phyloP scores from a whole-genome alignment of 306 rosid genomes.

The Malus fusca region DNA sequence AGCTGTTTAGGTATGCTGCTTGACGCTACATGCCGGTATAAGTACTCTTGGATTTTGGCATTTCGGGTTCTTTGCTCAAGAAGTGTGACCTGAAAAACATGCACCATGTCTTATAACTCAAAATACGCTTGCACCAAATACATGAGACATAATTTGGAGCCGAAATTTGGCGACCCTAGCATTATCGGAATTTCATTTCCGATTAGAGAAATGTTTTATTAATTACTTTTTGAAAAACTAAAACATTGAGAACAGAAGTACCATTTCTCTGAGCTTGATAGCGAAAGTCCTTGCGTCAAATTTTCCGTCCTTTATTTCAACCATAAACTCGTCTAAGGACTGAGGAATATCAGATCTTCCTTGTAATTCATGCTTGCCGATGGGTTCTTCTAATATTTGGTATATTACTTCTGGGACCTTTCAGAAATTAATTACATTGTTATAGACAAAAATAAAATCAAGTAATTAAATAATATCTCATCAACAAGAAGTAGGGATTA shows the following conservation, averaged over 20 bases:
- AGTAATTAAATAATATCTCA: neutral
- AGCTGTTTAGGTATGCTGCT: slow-evolving; percentile 99
- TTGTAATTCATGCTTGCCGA: slow-evolving; percentile 50
- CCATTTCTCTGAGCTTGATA: slow-evolving; percentile 86
- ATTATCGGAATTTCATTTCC: neutral
- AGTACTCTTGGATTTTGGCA: slow-evolving; percentile 93
- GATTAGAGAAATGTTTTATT: neutral
- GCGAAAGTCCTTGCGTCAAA: slow-evolving; percentile 76
- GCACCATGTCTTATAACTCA: neutral
- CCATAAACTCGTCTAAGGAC: slow-evolving; percentile 77
- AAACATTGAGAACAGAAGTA: slow-evolving; percentile 10
- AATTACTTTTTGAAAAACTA: neutral
- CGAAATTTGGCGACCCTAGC: neutral
- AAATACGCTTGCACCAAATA: neutral
- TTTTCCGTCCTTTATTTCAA: slow-evolving; percentile 50
- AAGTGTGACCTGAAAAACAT: slow-evolving; percentile 45
- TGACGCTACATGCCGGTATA: slow-evolving; percentile 94
- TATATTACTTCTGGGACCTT: slow-evolving; percentile 93
- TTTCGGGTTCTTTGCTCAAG: slow-evolving; percentile 83
- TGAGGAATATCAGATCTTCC: slow-evolving; percentile 87
- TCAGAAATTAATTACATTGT: slow-evolving; percentile 15
- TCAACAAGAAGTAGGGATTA: slow-evolving; percentile 3
- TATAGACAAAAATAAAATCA: neutral
- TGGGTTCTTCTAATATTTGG: slow-evolving; percentile 69
- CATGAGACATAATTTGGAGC: neutral